A percentile compares a stretch with the other conserved stretches of the same genome.
phyloP scores from a whole-genome alignment of 371 early-diverging fungal species.

The Batkoa obscura region DNA sequence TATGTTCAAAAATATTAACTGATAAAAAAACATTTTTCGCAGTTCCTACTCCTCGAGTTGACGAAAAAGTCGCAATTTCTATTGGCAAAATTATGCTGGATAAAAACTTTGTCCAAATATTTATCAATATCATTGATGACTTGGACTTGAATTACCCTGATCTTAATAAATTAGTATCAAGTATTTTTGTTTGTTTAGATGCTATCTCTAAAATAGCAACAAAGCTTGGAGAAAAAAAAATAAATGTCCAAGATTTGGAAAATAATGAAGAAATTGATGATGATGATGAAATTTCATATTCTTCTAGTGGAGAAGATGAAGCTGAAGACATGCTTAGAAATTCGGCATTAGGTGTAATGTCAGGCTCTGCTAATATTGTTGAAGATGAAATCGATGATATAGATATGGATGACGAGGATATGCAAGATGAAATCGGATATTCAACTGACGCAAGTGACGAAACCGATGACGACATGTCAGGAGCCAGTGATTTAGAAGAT shows the following conservation, averaged over 20 bases:
- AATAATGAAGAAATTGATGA: conserved; percentile 26
- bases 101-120: conserved; percentile 56
- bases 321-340: conserved; percentile 26
- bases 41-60: conserved; percentile 16
- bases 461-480: conserved; percentile 9
- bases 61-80: conserved; percentile 32
- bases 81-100: conserved; percentile 78
- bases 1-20: conserved; percentile 41
- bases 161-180: conserved; percentile 44
- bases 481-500: conserved; percentile 15
- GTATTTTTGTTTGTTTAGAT: conserved; percentile 74
- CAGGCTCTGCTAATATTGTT: conserved; percentile 12
- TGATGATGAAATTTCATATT: conserved; percentile 20
- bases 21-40: conserved; percentile 9
- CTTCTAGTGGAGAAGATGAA: conserved; percentile 21
- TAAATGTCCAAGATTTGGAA: conserved; percentile 58
- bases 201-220: conserved; percentile 69
- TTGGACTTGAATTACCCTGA: conserved; percentile 81
- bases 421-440: conserved; percentile 9
- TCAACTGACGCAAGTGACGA: neutral
- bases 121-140: conserved; percentile 62
- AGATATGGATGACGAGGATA: conserved; percentile 13
- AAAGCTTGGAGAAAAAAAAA: conserved; percentile 43
- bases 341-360: conserved; percentile 31
- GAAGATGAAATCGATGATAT: conserved; percentile 14